These are phyloP conservation scores for Histomonas meleagridis DNA, from an alignment of 208 protist species.

Conservation along the genomic window DNA sequence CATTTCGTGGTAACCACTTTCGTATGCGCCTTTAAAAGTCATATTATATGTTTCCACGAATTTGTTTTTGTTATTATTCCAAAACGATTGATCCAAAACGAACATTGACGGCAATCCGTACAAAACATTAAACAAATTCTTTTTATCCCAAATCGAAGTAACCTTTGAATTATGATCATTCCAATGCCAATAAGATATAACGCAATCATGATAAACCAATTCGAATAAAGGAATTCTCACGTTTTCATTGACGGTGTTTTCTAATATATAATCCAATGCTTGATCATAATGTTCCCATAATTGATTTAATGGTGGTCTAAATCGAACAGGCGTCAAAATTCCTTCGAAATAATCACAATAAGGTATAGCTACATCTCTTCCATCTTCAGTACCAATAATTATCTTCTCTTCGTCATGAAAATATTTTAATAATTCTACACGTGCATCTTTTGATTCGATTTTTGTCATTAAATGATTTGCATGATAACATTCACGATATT, in stretches of 20 bases:
- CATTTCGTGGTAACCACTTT: neutral
- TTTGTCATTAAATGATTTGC: neutral
- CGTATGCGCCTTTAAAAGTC: neutral
- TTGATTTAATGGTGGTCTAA: neutral
- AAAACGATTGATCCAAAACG: no score
- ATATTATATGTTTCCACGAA: neutral
- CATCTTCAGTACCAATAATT: neutral
- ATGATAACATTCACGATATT: constrained; percentile 1
- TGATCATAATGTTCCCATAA: no score
- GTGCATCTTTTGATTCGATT: neutral
- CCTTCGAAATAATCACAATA: constrained; percentile 31
- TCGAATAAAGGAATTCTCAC: neutral
- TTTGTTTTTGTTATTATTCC: neutral
- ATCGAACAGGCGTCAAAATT: neutral
- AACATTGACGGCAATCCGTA: constrained; percentile 13
- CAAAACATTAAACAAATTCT: constrained; percentile 16
- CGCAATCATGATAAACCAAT: constrained; percentile 31
- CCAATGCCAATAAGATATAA: constrained; percentile 30
- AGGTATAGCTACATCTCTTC: neutral
- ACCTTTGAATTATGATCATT: neutral
- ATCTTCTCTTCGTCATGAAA: neutral
- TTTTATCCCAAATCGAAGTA: neutral
- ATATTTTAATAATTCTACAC: neutral
- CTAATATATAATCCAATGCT: neutral
- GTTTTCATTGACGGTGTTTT: neutral